Base-by-base conservation (phyloP, 768 basidiomycete species). In the Russula ochroleuca region DNA sequence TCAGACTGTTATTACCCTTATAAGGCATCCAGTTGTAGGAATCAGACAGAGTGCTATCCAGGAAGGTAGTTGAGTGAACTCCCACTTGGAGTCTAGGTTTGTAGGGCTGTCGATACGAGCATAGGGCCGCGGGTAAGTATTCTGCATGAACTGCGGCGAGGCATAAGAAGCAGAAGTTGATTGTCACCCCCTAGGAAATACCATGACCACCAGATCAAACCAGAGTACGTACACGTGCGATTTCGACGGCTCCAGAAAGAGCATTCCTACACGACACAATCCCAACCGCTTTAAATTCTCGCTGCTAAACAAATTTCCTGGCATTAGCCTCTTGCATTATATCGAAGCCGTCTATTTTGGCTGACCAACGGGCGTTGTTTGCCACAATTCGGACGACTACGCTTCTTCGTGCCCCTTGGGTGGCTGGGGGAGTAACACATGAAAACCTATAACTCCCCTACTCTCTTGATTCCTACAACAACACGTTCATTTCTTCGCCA, bases 401-500 rank as follows among this genome's bases (percentile, higher is more conserved):
- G 13, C 48, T 48, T 48, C 23, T 28, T 49, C 25, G 15, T 25
- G 25, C 14, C 48, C 23, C 23, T 49, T 25, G 48, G 14, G 25
- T 25, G 48, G 6, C 14, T n/a, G 17, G 14, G 5, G 35, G 7
- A 9, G 2, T 19, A 23, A 31, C 41, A 21, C 35, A 50, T 19
- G 19, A 19, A 40, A 5, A 15, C 11, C 53, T 67, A 82, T 48
- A 67, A 55, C 51, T 84, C 80, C 19, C 85, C 85, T 1, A 86
- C 80, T 65, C 81, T 83, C 75, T 83, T 85, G 61, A 80, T 79
- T 0, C 86, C 83, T 28, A 83, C 74, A 57, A 85, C 70, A 4
- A 86, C 80, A 13, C 83, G 74, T 68, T 94, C 93, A 72, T 99
- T 97, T 61, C 95, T 77, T 71, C 80, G 83, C 94, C 94, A 97